Evolutionary conservation across 192 early-diverging fungal genomes (phyloP).

Genomic region (Entophlyctis luteolus): DNA sequence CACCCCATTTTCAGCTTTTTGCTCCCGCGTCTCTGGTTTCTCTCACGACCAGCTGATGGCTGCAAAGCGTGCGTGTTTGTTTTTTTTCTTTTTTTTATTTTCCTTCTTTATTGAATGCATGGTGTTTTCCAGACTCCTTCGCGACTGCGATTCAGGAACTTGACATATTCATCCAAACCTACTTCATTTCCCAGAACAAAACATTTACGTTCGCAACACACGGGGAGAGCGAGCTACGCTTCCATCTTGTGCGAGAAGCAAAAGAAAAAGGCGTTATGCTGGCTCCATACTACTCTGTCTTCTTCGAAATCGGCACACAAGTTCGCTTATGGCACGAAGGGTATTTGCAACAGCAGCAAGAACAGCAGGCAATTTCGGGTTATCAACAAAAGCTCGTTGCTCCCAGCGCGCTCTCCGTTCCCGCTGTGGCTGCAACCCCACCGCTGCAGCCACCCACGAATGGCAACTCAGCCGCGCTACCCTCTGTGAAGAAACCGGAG

Average conservation of each 20-base stretch:
- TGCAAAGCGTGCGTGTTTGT: slow-evolving; percentile 22
- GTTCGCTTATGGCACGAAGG: slow-evolving; percentile 40
- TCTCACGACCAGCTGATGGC: slow-evolving; percentile 49
- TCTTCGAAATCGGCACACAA: slow-evolving; percentile 70
- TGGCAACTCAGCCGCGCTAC: not conserved
- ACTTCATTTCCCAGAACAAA: slow-evolving; percentile 47
- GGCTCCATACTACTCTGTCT: slow-evolving; percentile 53
- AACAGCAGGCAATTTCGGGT: not conserved
- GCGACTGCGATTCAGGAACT: slow-evolving; percentile 51
- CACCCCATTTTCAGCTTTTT: slow-evolving; percentile 53
- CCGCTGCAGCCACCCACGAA: not conserved
- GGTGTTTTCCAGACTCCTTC: slow-evolving; percentile 29
- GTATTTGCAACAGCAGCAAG: not conserved
- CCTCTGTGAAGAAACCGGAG: not conserved
- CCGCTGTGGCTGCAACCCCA: not conserved
- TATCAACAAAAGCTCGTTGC: not conserved
- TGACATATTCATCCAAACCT: slow-evolving; percentile 47
- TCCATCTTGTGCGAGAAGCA: slow-evolving; percentile 63
- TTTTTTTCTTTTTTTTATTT: not conserved
- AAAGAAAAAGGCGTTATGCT: slow-evolving; percentile 59
- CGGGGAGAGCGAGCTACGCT: slow-evolving; percentile 68
- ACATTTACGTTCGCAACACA: slow-evolving; percentile 70
- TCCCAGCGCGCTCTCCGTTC: not conserved
- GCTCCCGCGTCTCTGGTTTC: slow-evolving; percentile 58
- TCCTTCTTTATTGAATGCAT: not conserved